Conservation (phyloP, 805 yeast species). For the Candida broadrunensis region DNA sequence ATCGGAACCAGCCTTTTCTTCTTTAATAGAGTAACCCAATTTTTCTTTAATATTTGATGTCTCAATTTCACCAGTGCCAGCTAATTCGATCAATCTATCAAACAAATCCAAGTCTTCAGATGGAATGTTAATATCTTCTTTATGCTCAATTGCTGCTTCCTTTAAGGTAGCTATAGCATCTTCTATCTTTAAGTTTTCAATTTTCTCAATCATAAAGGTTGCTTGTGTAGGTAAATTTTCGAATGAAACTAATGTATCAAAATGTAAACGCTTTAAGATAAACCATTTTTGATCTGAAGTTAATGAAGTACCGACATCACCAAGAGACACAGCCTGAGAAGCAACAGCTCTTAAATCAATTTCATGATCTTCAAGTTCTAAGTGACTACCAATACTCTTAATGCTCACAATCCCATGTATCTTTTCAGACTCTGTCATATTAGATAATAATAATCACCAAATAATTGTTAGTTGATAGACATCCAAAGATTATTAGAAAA, state of each 20-base stretch:
- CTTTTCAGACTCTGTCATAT: not conserved
- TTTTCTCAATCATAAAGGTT: constrained; percentile 28
- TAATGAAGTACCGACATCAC: constrained; percentile 20
- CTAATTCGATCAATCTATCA: constrained; percentile 12
- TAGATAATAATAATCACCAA: no score
- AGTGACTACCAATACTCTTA: constrained; percentile 2
- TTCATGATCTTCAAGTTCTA: constrained; percentile 10
- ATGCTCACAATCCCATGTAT: constrained; percentile 2
- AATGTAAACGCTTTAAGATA: constrained; percentile 24
- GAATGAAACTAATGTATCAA: constrained; percentile 19
- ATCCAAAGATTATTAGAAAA: no score
- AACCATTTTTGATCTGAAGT: constrained; percentile 24
- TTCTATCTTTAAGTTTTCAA: constrained; percentile 16
- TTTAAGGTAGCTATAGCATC: constrained; percentile 26
- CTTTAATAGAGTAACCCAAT: not conserved
- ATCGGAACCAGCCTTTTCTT: not conserved
- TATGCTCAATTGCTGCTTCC: constrained; percentile 23
- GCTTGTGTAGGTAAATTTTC: constrained; percentile 31
- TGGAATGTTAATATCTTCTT: constrained; percentile 33
- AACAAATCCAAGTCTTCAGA: constrained; percentile 22
- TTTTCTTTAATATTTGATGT: not conserved
- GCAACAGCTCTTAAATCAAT: constrained; percentile 14
- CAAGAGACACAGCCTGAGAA: constrained; percentile 19
- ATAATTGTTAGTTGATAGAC: no score
- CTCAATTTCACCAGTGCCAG: not conserved